Conservation (phyloP, 306 rosid genomes). For the Citrullus colocynthis region DNA sequence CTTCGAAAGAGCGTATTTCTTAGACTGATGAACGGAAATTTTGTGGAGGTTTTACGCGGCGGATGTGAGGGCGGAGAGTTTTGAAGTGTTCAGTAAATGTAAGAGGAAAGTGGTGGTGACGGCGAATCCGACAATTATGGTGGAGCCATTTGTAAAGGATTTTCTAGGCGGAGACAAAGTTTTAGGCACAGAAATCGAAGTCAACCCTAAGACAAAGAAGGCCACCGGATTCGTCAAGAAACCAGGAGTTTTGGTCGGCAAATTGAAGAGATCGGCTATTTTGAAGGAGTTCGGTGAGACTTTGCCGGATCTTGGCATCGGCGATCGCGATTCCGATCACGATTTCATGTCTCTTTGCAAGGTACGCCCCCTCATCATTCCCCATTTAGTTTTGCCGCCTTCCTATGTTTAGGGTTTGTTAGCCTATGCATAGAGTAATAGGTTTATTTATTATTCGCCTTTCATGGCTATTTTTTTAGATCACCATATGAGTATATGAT, state of each 20-base stretch:
- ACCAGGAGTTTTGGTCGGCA: constrained; percentile 80
- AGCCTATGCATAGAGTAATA: not conserved
- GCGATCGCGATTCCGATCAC: constrained; percentile 74
- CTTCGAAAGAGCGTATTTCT: not conserved
- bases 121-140: constrained; percentile 93
- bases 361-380: constrained; percentile 23
- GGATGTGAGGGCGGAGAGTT: constrained; percentile 84
- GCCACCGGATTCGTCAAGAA: constrained; percentile 93
- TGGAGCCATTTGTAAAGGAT: constrained; percentile 82
- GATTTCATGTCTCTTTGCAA: constrained; percentile 95
- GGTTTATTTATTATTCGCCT: not conserved
- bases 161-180: constrained; percentile 82
- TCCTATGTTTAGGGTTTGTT: not conserved
- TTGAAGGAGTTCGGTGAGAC: constrained; percentile 65
- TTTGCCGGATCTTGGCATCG: constrained; percentile 66
- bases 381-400: not conserved
- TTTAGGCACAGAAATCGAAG: constrained; percentile 83
- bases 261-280: constrained; percentile 51
- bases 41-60: constrained; percentile 51
- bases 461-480: too few relatives aligned
- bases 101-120: constrained; percentile 83
- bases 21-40: not conserved
- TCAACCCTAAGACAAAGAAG: constrained; percentile 82
- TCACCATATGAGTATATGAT: too few relatives aligned
- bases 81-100: constrained; percentile 67